Base-by-base conservation (phyloP, 1,139 yeast genomes). In the Yamadazyma oceani region DNA sequence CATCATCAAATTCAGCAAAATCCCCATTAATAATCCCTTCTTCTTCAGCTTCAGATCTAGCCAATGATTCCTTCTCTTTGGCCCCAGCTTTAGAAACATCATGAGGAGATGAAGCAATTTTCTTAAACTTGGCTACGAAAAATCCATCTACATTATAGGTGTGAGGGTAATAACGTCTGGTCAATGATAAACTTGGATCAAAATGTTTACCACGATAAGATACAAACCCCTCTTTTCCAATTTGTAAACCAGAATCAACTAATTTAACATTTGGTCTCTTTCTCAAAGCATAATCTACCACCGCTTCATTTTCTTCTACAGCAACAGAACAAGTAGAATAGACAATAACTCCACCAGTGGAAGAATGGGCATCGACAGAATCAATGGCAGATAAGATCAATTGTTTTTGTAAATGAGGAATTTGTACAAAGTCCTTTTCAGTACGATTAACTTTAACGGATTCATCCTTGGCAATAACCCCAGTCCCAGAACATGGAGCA, bases 401-500 rank as follows among this genome's bases (percentile, higher is more conserved):
- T 67, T 94, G 98, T 62, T 90, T 92, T 62, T 94, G 99, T 52
- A 94, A 73, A 61, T 90, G 97, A 38, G 98, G 98, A 52, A 94
- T 85, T 64, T 92, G 96, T 52, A 90, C 85, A 61, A 92, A 94
- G 64, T 94, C 99, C 64, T 89, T 89, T 58, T 89, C 97, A 15
- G 95, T 88, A 72, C 97, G 85, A 49, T 85, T 84, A 12, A 87
- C 85, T 65, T 94, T 94, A 45, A 92, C 97, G 37, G 89, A 83
- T 57, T 89, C 96, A 68, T 94, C 98, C 69, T 94, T 94, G 45
- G 96, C 94, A 59, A 94, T 90, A 51, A 94, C 98, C 69, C 99
- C 99, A 3, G 98, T 92, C 70, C 99, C 99, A 3, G 98, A 89
- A 69, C 99, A 94, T 49, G 99, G 99, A 24, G 99, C 98, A 74